Evolutionary conservation across 1,139 yeast species (phyloP), one percentile per base, ranked within the genome.

Genomic region (Saccharomycopsis hybrid): DNA sequence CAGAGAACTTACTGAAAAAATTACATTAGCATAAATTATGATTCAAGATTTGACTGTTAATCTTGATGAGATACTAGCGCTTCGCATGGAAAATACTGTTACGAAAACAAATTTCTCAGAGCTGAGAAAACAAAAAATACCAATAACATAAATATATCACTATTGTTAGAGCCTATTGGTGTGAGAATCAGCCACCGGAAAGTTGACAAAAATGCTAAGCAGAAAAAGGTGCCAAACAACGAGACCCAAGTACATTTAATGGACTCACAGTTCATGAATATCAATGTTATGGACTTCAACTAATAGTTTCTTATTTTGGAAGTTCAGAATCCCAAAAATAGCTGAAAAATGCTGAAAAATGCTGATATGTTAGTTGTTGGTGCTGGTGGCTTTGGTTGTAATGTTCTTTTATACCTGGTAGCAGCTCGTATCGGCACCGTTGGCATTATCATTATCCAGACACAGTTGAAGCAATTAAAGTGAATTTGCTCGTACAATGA

Each of bases 341-440:
- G 81, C 2, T 98, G 94, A 62, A 54, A 73, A 3, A 69, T 66
- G 44, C 67, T 92, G 47, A 82, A 81, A 58, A 57, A 64, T 0
- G 56, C 92, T 1, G 76, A 70, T 44, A 76, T 89, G 0, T 66
- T 92, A 33, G 92, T 94, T 0, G 74, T 94, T 5, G 99, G 99
- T 1, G 97, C 97, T 0, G 99, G 98, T 9, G 99, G 99, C 0
- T 71, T 94, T 8, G 98, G 98, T 0, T 85, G 95, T 57, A 97
- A 98, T 0, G 95, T 95, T 0, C 66, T 90, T 46, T 74, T 86
- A 39, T 94, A 94, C 61, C 68, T 94, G 3, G 81, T 83, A 0
- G 96, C 95, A 0, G 85, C 96, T 0, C 98, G 99, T 1, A 69
- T 92, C 2, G 97, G 97, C 1, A 65, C 69, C 2, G 72, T 92